Base-by-base conservation (phyloP, 176 grass and related monocot genomes). In the Triticum dicoccoides region DNA sequence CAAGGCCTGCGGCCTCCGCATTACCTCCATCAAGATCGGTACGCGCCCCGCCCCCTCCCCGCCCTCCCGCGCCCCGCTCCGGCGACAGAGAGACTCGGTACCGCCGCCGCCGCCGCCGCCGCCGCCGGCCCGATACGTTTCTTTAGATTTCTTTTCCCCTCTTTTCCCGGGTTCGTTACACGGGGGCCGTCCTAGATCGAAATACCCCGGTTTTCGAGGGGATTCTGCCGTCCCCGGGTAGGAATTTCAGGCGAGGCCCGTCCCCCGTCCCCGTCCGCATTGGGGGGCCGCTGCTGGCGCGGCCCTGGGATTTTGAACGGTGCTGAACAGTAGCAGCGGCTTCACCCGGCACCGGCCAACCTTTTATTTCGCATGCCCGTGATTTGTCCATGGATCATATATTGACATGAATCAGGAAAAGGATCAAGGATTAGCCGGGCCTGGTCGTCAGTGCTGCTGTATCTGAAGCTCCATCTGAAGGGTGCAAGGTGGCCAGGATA, bases 1-100 rank as follows among this genome's bases (percentile, higher is more conserved):
- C 76, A 90, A 87, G 79, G 78, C 84, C 10, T 86, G 84, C 64
- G 88, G 88, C 41, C 63, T 90, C 45, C 88, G 88, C 39, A 65
- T 90, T 23, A 90, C 88, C 2, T 82, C 73, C 79, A 78, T 86
- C 71, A 87, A 87, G 84, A 86, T 87, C 42, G 84, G 80, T 54
- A 79, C 76, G 65, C 70, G 5, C 5, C 21, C 64, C n/a, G 62
- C 47, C 21, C 6, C 15, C 2, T 20, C 73, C 24, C 3, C 8
- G 1, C 13, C 72, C 54, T 7, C 5, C 54, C 18, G 17, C 54
- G 59, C 59, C 73, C 47, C 27, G 15, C 8, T 10, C 17, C 25
- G 73, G 0, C 73, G 15, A 47, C 25, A 54, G 8, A 33, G 73
- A 54, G 73, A 56, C 32, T 21, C 4, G 73, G 12, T 54, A 33